Evolutionary conservation across 805 yeast species (phyloP).

Genomic region (Candida takata): DNA sequence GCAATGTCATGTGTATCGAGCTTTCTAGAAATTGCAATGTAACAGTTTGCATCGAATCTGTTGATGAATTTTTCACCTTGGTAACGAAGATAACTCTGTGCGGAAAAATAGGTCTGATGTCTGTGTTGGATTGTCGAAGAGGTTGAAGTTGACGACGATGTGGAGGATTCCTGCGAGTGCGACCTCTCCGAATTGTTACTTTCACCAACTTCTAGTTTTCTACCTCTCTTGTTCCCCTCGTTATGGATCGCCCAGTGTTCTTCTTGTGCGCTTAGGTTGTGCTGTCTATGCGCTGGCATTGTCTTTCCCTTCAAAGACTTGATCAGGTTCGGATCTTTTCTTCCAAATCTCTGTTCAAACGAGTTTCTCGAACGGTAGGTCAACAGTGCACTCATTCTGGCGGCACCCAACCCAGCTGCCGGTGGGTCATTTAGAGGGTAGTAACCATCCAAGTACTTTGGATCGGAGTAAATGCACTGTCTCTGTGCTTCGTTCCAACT

Average conservation of each 20-base stretch:
- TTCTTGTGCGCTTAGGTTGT: constrained; percentile 48
- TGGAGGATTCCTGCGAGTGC: constrained; percentile 26
- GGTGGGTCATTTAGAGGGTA: constrained; percentile 78
- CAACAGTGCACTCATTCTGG: constrained; percentile 92
- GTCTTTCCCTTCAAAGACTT: constrained; percentile 7
- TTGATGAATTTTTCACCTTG: constrained; percentile 88
- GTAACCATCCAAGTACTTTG: constrained; percentile 87
- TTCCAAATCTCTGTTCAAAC: constrained; percentile 87
- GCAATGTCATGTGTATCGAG: constrained; percentile 93
- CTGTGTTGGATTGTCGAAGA: constrained; percentile 17
- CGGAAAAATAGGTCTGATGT: constrained; percentile 70
- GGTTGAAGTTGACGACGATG: constrained; percentile 22
- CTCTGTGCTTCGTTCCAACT: constrained; percentile 99
- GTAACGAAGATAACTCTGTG: constrained; percentile 89
- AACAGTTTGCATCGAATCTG: constrained; percentile 95
- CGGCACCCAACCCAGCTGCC: constrained; percentile 82
- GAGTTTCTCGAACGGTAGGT: constrained; percentile 91
- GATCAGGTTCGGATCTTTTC: constrained; percentile 52
- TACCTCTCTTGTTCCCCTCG: constrained; percentile 55
- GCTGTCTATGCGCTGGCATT: constrained; percentile 15
- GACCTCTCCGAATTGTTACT: constrained; percentile 12
- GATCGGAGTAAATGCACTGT: constrained; percentile 93
- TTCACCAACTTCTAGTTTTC: constrained; percentile 8
- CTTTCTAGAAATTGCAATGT: constrained; percentile 88
- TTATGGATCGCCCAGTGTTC: constrained; percentile 83